Conservation (phyloP, 345 rosid species). For the Aquilaria yunnanensis region DNA sequence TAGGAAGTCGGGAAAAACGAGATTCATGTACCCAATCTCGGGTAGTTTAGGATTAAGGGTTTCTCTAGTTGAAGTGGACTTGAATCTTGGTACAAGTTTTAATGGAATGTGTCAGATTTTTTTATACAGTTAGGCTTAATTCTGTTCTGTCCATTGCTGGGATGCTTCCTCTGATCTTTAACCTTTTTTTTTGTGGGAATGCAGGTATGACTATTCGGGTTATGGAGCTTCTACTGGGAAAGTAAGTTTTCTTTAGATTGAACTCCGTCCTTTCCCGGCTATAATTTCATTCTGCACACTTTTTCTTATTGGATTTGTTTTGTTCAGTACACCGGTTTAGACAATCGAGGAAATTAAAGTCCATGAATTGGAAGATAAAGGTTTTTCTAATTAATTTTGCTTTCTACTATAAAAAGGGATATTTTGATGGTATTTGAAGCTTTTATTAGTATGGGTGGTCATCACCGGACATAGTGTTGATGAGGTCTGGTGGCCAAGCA, state of each 20-base stretch:
- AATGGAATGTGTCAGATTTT: not conserved
- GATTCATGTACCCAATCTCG: no score
- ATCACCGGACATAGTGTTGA: not conserved
- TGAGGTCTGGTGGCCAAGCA: not conserved
- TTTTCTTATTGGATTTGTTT: not conserved
- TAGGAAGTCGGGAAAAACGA: no score
- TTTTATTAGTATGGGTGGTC: not conserved
- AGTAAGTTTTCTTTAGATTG: conserved; percentile 40
- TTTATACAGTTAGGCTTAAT: not conserved
- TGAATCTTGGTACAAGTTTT: no score
- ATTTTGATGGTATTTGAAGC: not conserved
- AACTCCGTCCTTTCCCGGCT: not conserved
- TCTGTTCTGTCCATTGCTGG: conserved; percentile 1
- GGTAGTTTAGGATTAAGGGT: no score
- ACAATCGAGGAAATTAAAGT: not conserved
- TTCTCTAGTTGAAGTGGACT: no score
- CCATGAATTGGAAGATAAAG: not conserved
- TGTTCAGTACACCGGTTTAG: not conserved
- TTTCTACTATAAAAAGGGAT: not conserved
- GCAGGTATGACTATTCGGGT: conserved; percentile 98
- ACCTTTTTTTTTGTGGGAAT: conserved; percentile 13
- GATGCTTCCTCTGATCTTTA: conserved; percentile 10
- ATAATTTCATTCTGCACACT: not conserved
- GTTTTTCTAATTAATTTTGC: not conserved
- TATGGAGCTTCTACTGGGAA: conserved; percentile 96